These are phyloP conservation scores for Thielaviopsis punctulata DNA, from an alignment of 2,329 filamentous ascomycete species.

Conservation along the genomic window DNA sequence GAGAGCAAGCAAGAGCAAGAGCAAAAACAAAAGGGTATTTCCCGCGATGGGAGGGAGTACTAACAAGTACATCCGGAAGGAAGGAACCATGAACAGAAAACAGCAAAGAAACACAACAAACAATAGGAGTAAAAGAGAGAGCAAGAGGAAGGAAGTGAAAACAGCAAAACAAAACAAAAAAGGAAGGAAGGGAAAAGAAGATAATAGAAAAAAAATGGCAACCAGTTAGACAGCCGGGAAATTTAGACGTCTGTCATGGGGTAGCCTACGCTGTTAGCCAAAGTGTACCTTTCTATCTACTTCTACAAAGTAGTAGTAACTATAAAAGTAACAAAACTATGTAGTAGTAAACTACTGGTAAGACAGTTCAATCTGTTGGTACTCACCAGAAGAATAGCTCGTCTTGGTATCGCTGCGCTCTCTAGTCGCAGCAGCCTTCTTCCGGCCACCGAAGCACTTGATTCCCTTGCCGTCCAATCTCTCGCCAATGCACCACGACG, in stretches of 20 bases:
- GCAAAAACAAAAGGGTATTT: not conserved
- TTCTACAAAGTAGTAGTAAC: too few relatives aligned
- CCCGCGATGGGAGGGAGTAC: not conserved
- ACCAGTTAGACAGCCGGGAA: too few relatives aligned
- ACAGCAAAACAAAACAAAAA: not conserved
- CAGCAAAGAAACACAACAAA: not conserved
- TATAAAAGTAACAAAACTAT: too few relatives aligned
- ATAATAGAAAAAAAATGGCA: not conserved
- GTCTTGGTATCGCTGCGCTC: slow-evolving; percentile 3
- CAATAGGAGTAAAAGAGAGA: not conserved
- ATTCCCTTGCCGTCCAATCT: slow-evolving; percentile 17
- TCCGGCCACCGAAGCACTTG: not conserved
- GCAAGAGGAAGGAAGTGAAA: not conserved
- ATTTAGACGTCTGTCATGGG: not conserved
- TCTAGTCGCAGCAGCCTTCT: not conserved
- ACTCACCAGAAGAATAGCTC: not conserved
- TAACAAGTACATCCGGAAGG: not conserved
- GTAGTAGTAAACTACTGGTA: too few relatives aligned
- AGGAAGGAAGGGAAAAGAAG: not conserved
- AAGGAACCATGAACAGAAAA: not conserved
- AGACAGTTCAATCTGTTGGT: not conserved
- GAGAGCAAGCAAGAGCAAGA: not conserved
- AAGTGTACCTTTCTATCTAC: not conserved
- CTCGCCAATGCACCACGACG: slow-evolving; percentile 18
- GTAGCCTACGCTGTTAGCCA: not conserved